These are phyloP conservation scores for Porphyridium purpureum DNA, from an alignment of 23 red algal genomes.

Conservation along the genomic window DNA sequence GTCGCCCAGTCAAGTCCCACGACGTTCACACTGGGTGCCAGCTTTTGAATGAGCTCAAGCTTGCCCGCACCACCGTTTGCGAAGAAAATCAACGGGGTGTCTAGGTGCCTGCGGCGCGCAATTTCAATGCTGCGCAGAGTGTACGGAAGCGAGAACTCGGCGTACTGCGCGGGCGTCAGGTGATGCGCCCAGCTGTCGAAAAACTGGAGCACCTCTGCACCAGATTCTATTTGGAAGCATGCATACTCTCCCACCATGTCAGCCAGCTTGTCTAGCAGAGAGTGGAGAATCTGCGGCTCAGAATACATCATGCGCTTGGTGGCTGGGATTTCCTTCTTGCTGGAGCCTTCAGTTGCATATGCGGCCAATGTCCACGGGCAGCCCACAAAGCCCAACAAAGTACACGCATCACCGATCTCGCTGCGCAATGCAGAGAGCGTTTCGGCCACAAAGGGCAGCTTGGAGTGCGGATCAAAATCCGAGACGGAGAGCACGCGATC, in stretches of 20 bases:
- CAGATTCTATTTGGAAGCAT: constrained; percentile 34
- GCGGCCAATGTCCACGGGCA: constrained; percentile 78
- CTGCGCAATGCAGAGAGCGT: constrained; percentile 20
- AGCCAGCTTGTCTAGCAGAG: constrained; percentile 28
- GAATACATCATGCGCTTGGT: constrained; percentile 70
- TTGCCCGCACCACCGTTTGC: constrained; percentile 72
- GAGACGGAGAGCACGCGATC: background rate
- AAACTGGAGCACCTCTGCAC: constrained; percentile 74
- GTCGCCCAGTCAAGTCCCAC: constrained; percentile 59
- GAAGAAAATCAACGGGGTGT: constrained; percentile 53
- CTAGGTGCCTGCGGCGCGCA: constrained; percentile 1
- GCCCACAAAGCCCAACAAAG: constrained; percentile 71
- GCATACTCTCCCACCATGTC: constrained; percentile 38
- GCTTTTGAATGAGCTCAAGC: constrained; percentile 8
- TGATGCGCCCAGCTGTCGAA: constrained; percentile 92
- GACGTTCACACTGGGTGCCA: constrained; percentile 27
- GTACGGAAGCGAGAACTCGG: constrained; percentile 29
- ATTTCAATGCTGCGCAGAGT: constrained; percentile 1
- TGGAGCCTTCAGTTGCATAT: constrained; percentile 53
- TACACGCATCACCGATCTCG: background rate
- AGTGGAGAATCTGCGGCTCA: background rate
- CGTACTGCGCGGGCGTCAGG: constrained; percentile 57
- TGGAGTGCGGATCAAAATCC: constrained; percentile 6
- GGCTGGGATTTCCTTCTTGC: constrained; percentile 28
- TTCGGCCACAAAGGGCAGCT: constrained; percentile 44